Conservation (phyloP, 2,329 filamentous ascomycete species). For the Diaporthe citri region DNA sequence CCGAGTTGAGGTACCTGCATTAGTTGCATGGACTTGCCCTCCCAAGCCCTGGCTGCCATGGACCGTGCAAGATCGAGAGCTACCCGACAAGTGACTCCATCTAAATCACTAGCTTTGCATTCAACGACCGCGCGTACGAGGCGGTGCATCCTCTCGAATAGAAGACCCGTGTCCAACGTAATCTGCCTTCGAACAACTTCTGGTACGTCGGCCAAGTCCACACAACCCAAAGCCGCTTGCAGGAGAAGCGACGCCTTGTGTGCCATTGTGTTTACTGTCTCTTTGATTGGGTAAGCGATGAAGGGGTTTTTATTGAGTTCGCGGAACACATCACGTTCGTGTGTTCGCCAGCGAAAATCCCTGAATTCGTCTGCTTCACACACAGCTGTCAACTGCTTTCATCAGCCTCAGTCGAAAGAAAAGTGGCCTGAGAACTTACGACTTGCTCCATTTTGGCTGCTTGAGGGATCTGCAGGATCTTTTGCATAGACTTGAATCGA, state of each 20-base stretch:
- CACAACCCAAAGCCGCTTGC: conserved; percentile 77
- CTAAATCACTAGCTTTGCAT: conserved; percentile 70
- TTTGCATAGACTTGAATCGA: conserved; percentile 83
- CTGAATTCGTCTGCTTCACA: conserved; percentile 79
- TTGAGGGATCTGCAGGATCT: conserved; percentile 72
- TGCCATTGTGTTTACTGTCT: conserved; percentile 71
- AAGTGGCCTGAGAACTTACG: conserved; percentile 59
- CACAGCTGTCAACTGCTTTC: conserved; percentile 72
- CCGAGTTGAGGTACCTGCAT: conserved; percentile 87
- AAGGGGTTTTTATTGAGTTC: conserved; percentile 77
- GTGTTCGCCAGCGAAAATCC: conserved; percentile 77
- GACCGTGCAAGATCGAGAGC: conserved; percentile 84
- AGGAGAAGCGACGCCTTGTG: conserved; percentile 85
- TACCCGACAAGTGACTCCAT: conserved; percentile 76
- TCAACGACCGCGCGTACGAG: conserved; percentile 82
- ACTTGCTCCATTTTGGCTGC: conserved; percentile 75
- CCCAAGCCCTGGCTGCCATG: conserved; percentile 82
- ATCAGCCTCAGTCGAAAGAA: conserved; percentile 15
- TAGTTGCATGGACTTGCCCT: conserved; percentile 83
- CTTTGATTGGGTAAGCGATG: conserved; percentile 79
- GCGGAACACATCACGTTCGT: conserved; percentile 78
- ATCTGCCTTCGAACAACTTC: conserved; percentile 57
- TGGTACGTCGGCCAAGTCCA: conserved; percentile 60
- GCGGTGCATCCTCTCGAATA: conserved; percentile 78
- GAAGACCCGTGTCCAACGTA: conserved; percentile 68